Evolutionary conservation across 305 asterid species (phyloP).

Genomic region (Solanum hybrid): DNA sequence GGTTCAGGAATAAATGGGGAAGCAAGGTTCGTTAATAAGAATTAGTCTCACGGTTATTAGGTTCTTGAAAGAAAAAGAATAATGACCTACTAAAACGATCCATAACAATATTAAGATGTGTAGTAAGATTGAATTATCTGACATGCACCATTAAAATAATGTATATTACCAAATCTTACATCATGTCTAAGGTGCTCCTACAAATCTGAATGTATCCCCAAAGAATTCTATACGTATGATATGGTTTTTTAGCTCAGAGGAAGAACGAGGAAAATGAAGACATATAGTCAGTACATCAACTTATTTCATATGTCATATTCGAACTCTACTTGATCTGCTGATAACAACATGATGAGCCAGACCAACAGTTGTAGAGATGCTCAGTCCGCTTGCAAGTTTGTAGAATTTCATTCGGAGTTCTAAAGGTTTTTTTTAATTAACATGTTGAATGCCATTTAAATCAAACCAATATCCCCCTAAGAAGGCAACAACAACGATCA

Average conservation of each 20-base stretch:
- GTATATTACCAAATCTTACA: constrained; percentile 55
- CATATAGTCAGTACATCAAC: not conserved
- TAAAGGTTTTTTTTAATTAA: constrained; percentile 15
- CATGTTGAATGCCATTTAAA: not conserved
- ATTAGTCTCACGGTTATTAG: not conserved
- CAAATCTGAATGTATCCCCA: constrained; percentile 39
- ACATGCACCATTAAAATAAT: constrained; percentile 15
- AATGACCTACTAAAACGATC: too few relatives aligned
- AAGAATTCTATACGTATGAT: constrained; percentile 11
- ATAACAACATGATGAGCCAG: constrained; percentile 63
- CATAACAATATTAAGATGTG: too few relatives aligned
- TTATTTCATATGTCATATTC: too few relatives aligned
- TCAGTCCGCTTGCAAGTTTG: constrained; percentile 49
- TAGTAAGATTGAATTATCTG: not conserved
- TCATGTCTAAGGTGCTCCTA: constrained; percentile 36
- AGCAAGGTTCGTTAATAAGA: not conserved
- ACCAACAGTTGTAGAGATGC: constrained; percentile 51
- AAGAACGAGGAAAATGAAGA: constrained; percentile 1
- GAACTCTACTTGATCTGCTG: not conserved
- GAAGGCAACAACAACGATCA: too few relatives aligned
- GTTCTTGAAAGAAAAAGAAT: too few relatives aligned
- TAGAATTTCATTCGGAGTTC: constrained; percentile 72
- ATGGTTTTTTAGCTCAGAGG: not conserved
- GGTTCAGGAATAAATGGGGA: not conserved
- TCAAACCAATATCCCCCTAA: too few relatives aligned